Percentiles rank a stretch among this genome's conserved stretches.
These are phyloP conservation scores for Spongiforma sp. DNA, from an alignment of 1,284 basidiomycete species.

Conservation along the genomic window DNA sequence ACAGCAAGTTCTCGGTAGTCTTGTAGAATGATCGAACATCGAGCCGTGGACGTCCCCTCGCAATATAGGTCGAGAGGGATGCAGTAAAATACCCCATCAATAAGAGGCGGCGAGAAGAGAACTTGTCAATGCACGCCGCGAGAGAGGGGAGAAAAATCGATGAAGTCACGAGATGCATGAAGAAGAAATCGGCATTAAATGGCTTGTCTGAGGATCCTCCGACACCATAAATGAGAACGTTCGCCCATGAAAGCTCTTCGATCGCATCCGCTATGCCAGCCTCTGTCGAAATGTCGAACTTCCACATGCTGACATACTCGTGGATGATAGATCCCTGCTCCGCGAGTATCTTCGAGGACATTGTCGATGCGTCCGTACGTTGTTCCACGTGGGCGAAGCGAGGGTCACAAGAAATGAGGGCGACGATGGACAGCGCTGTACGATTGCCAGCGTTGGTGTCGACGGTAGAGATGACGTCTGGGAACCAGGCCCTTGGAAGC, in stretches of 20 bases:
- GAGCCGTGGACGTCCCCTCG: conserved; percentile 43
- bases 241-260: conserved; percentile 48
- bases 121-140: conserved; percentile 33
- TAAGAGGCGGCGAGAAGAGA: conserved; percentile 38
- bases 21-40: conserved; percentile 44
- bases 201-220: conserved; percentile 38
- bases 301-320: conserved; percentile 56
- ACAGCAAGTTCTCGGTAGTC: conserved; percentile 22
- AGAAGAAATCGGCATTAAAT: conserved; percentile 50
- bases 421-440: conserved; percentile 51
- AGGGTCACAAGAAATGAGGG: conserved; percentile 51
- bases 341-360: conserved; percentile 34
- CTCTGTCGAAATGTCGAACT: conserved; percentile 40
- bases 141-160: conserved; percentile 47
- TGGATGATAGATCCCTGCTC: conserved; percentile 47
- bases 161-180: conserved; percentile 54
- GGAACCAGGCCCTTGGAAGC: conserved; percentile 27
- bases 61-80: conserved; percentile 42
- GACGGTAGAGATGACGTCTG: conserved; percentile 18
- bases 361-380: conserved; percentile 22
- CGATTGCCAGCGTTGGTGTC: conserved; percentile 19
- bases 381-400: conserved; percentile 35
- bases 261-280: conserved; percentile 39
- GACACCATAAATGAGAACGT: conserved; percentile 47
- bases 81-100: conserved; percentile 46